Base-by-base conservation (phyloP, 1,284 basidiomycete genomes). In the Chalciporus piperatoides region DNA sequence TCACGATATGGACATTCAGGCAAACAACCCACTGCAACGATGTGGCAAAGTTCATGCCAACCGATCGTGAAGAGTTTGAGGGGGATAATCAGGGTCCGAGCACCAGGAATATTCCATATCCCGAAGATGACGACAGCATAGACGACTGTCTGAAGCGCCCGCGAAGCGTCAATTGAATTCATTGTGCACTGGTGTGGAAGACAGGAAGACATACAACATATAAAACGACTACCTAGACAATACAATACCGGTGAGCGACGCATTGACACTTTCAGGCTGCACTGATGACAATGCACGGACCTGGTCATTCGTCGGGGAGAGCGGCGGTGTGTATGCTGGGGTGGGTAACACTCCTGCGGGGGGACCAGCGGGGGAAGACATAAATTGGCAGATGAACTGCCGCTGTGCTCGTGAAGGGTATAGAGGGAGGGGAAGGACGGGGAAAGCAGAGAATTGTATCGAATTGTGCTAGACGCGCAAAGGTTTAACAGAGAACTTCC, bases 21-120 rank as follows among this genome's bases (percentile, higher is more conserved):
- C 14, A 41, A 52, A 39, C 51, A 46, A 72, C 84, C 51, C 57
- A 90, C 88, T 42, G 81, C 78, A 48, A 76, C 72, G 63, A 90
- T 85, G 64, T 91, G 88, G 62, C 84, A 91, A n/a, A 90, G 72
- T 62, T 91, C 88, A 61, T 91, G 88, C 79, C 80, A 87, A 35
- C 88, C 88, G 55, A 91, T 90, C 44, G 87, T 87, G 61, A 91
- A 84, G 23, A 91, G 72, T 65, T 91, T 91, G 57, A 91, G 74
- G 6, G 88, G 88, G 59, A 81, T 88, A 59, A 90, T 88, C 67
- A 87, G 59, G 56, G 81, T 78, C 47, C 87, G 76, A 33, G 84
- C 81, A 50, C 84, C 79, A 8, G 88, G 87, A 45, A 90, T 84
- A 64, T 84, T 88, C 87, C 87, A 90, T 55, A 87, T 74, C 19